Percentiles rank a stretch among this genome's conserved stretches.
Conservation (phyloP, 495 filamentous ascomycete genomes). For the Aspergillus mulundensis region DNA sequence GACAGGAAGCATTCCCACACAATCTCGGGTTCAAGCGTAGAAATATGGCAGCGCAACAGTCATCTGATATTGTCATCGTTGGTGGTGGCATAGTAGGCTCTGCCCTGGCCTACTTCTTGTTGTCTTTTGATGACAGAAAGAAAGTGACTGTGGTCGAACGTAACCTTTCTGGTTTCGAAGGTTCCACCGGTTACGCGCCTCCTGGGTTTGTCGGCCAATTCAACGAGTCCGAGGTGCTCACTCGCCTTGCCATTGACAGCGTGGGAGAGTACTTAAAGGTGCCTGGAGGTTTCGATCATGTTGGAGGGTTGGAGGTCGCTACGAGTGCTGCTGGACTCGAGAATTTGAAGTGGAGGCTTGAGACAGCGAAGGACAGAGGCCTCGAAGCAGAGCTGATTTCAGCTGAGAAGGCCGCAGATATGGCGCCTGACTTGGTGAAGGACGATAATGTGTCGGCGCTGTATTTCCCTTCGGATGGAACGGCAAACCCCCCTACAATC, state of each 20-base stretch:
- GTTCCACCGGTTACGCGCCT: slow-evolving; percentile 31
- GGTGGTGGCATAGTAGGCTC: slow-evolving; percentile 47
- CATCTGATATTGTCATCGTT: slow-evolving; percentile 34
- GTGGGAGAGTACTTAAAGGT: slow-evolving; percentile 28
- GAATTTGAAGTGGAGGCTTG: slow-evolving; percentile 19
- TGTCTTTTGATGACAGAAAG: slow-evolving; percentile 15
- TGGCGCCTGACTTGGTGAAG: slow-evolving; percentile 32
- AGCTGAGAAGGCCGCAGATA: slow-evolving; percentile 17
- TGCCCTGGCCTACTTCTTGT: slow-evolving; percentile 31
- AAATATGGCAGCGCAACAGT: not conserved
- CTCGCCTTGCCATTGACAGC: slow-evolving; percentile 28
- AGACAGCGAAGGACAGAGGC: slow-evolving; percentile 18
- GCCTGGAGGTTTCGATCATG: slow-evolving; percentile 25
- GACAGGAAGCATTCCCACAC: not conserved
- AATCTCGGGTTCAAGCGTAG: not conserved
- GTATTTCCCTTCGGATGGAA: slow-evolving; percentile 28
- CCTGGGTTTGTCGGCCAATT: slow-evolving; percentile 36
- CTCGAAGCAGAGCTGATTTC: slow-evolving; percentile 28
- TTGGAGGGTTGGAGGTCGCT: slow-evolving; percentile 30
- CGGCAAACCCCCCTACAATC: slow-evolving; percentile 25
- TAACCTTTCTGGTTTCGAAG: slow-evolving; percentile 16
- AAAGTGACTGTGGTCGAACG: slow-evolving; percentile 27
- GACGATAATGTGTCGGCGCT: slow-evolving; percentile 15
- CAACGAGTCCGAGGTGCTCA: slow-evolving; percentile 32
- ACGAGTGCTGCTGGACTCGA: slow-evolving; percentile 23